phyloP scores from a whole-genome alignment of 495 filamentous ascomycete genomes.

The Penicillium crystallinum region DNA sequence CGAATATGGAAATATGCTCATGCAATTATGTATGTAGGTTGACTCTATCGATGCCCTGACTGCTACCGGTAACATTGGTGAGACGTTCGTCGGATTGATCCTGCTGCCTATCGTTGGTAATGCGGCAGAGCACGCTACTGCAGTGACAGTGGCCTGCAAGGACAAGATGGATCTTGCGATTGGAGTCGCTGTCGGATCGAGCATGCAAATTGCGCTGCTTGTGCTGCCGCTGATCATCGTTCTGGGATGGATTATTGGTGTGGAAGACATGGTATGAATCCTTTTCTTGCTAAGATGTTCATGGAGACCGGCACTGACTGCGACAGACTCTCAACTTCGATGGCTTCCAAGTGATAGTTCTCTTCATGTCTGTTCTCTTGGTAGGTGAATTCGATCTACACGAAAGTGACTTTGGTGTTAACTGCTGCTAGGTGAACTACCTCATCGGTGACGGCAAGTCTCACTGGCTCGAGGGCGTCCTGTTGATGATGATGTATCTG shows the following conservation, averaged over 20 bases:
- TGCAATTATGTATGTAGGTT: conserved; percentile 31
- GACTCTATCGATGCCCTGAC: conserved; percentile 70
- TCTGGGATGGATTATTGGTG: conserved; percentile 71
- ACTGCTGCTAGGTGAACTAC: conserved; percentile 59
- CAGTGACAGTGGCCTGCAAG: conserved; percentile 80
- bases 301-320: conserved; percentile 9
- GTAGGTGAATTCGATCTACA: conserved; percentile 13
- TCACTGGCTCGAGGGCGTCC: conserved; percentile 68
- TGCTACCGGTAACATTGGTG: conserved; percentile 46
- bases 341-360: conserved; percentile 70
- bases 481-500: conserved; percentile 66
- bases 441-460: conserved; percentile 62
- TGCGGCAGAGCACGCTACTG: conserved; percentile 82
- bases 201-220: conserved; percentile 81
- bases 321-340: conserved; percentile 72
- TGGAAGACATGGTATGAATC: conserved; percentile 34
- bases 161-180: conserved; percentile 90
- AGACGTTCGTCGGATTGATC: conserved; percentile 80
- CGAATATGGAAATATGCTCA: neutral
- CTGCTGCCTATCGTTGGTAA: conserved; percentile 87
- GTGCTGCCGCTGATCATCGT: conserved; percentile 73
- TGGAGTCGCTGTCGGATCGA: conserved; percentile 77
- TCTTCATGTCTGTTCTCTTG: conserved; percentile 73
- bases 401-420: neutral
- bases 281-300: neutral